Conservation (phyloP, 1,284 basidiomycete genomes). For the Chalciporus sp. region DNA sequence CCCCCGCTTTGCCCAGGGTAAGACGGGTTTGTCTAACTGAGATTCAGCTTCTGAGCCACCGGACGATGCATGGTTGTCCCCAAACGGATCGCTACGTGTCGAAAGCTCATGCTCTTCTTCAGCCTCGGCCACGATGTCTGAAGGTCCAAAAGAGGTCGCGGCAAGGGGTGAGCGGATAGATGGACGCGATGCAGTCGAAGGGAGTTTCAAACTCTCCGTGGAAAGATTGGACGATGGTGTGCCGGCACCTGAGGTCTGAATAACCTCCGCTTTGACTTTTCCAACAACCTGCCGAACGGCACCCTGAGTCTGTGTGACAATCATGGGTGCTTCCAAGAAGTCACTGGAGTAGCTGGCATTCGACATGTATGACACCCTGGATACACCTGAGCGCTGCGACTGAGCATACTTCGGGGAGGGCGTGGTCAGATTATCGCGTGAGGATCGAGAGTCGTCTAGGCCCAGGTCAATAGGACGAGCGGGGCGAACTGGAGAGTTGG, state of each 20-base stretch:
- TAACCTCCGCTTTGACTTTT: conserved; percentile 75
- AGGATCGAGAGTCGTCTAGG: conserved; percentile 62
- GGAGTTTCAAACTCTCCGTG: conserved; percentile 42
- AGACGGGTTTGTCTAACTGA: conserved; percentile 40
- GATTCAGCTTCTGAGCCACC: conserved; percentile 35
- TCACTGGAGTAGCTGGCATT: conserved; percentile 75
- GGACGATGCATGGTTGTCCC: conserved; percentile 56
- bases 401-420: conserved; percentile 45
- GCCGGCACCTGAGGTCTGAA: conserved; percentile 55
- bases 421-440: conserved; percentile 50
- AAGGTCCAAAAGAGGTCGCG: conserved; percentile 70
- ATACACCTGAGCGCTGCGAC: conserved; percentile 57
- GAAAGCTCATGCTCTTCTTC: conserved; percentile 46
- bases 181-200: conserved; percentile 42
- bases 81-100: conserved; percentile 60
- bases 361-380: conserved; percentile 72
- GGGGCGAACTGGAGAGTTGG: conserved; percentile 59
- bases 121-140: conserved; percentile 57
- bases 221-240: conserved; percentile 34
- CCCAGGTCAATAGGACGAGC: conserved; percentile 59
- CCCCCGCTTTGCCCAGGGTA: conserved; percentile 43
- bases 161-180: conserved; percentile 67
- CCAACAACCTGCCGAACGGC: conserved; percentile 72
- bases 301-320: conserved; percentile 68
- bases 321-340: conserved; percentile 78